A percentile compares a stretch with the other conserved stretches of the same genome.
phyloP scores from a whole-genome alignment of 2,329 filamentous ascomycete genomes.

The Nemania sp. region DNA sequence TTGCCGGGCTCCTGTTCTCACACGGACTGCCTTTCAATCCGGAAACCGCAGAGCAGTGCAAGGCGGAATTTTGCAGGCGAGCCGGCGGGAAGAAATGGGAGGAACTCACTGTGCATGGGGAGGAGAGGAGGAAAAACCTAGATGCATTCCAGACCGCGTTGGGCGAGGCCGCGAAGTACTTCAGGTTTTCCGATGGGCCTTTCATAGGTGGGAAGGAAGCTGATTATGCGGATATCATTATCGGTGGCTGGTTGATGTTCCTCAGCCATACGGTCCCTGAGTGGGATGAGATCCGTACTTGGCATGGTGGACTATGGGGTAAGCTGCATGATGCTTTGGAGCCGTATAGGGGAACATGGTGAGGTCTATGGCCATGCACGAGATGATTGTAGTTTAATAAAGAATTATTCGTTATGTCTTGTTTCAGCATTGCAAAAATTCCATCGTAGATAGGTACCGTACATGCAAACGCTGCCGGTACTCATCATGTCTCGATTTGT shows the following conservation, averaged over 20 bases:
- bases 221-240: slow-evolving; percentile 35
- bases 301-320: slow-evolving; percentile 32
- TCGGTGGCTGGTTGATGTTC: slow-evolving; percentile 36
- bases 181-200: slow-evolving; percentile 24
- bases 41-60: slow-evolving; percentile 46
- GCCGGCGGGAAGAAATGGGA: slow-evolving; percentile 50
- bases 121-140: slow-evolving; percentile 27
- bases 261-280: slow-evolving; percentile 23
- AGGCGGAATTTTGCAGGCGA: slow-evolving; percentile 53
- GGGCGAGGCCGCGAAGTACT: slow-evolving; percentile 29
- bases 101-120: slow-evolving; percentile 35
- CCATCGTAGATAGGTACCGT: too few relatives aligned
- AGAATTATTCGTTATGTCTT: too few relatives aligned
- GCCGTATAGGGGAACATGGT: slow-evolving; percentile 26
- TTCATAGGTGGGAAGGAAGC: slow-evolving; percentile 31
- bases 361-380: too few relatives aligned
- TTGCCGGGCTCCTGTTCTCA: slow-evolving; percentile 46
- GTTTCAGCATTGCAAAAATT: too few relatives aligned
- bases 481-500: too few relatives aligned
- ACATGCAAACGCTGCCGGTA: too few relatives aligned
- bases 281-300: slow-evolving; percentile 32
- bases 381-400: too few relatives aligned
- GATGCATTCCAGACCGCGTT: slow-evolving; percentile 17
- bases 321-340: slow-evolving; percentile 31
- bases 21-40: slow-evolving; percentile 55